Conservation (phyloP, 768 basidiomycete genomes). For the Terana coerulea region DNA sequence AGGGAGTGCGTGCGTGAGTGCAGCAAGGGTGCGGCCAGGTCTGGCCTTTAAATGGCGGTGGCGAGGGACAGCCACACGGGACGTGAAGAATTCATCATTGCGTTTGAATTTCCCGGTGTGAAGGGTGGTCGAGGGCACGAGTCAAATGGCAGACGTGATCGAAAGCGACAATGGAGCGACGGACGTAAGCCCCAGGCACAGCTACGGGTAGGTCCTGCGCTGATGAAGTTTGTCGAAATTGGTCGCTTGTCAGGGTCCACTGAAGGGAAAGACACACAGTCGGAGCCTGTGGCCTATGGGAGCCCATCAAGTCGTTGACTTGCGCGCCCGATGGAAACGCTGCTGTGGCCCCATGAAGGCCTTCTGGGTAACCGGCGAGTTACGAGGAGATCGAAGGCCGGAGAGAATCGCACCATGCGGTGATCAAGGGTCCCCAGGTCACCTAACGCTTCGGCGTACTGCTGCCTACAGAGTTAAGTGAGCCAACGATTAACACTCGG, state of each 20-base stretch:
- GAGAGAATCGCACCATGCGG: too few relatives aligned
- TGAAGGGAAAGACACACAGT: background rate
- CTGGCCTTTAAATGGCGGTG: background rate
- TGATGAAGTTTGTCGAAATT: background rate
- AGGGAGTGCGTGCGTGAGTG: background rate
- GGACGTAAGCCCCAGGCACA: constrained; percentile 9
- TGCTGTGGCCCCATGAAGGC: background rate
- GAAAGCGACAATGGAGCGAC: constrained; percentile 1
- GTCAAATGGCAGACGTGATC: constrained; percentile 1
- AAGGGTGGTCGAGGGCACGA: background rate
- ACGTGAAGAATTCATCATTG: background rate
- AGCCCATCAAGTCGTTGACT: constrained; percentile 5
- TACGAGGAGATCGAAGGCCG: background rate
- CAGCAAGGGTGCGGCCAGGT: background rate
- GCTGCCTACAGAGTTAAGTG: background rate
- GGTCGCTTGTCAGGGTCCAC: background rate
- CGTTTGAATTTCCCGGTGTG: background rate
- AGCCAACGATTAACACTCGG: too few relatives aligned
- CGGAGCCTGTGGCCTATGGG: background rate
- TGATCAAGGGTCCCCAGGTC: constrained; percentile 3
- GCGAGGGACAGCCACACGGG: background rate
- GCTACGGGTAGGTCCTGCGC: background rate
- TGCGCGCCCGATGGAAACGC: constrained; percentile 1
- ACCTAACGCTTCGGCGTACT: background rate
- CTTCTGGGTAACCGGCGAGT: background rate